phyloP scores from a whole-genome alignment of 306 rosid genomes.

The Calophaca sinica region DNA sequence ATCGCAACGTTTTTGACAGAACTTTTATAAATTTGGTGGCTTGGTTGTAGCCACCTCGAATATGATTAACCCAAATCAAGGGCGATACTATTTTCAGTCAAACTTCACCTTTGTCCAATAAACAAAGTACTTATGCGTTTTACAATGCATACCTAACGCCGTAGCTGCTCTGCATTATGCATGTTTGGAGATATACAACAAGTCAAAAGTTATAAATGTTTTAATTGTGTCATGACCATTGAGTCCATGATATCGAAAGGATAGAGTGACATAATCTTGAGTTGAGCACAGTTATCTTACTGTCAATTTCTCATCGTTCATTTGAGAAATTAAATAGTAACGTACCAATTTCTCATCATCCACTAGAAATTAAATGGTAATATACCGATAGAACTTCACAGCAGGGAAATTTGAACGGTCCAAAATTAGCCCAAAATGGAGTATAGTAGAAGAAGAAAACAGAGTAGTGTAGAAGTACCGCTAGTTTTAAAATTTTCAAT shows the following conservation, averaged over 20 bases:
- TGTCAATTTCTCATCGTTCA: no score
- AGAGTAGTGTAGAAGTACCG: not conserved
- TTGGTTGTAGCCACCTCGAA: constrained; percentile 11
- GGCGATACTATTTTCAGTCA: constrained; percentile 30
- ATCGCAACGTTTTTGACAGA: not conserved
- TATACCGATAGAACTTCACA: not conserved
- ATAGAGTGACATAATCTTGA: no score
- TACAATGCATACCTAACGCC: constrained; percentile 37
- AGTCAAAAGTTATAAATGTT: no score
- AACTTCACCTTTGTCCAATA: constrained; percentile 24
- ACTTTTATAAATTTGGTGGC: constrained; percentile 12
- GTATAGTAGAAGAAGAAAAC: not conserved
- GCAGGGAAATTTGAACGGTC: not conserved
- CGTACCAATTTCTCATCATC: constrained; percentile 1
- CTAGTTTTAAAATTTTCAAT: not conserved
- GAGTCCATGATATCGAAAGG: not conserved
- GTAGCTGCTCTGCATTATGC: constrained; percentile 35
- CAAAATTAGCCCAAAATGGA: constrained; percentile 8
- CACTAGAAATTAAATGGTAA: not conserved
- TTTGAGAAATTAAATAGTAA: not conserved
- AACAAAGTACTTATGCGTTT: constrained; percentile 1
- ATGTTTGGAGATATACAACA: not conserved
- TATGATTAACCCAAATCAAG: not conserved
- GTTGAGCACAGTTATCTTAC: no score
- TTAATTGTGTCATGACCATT: not conserved